Percentiles rank a stretch among this genome's conserved stretches.
phyloP scores from a whole-genome alignment of 140 eudicot genomes.

The Oenanthe javanica region DNA sequence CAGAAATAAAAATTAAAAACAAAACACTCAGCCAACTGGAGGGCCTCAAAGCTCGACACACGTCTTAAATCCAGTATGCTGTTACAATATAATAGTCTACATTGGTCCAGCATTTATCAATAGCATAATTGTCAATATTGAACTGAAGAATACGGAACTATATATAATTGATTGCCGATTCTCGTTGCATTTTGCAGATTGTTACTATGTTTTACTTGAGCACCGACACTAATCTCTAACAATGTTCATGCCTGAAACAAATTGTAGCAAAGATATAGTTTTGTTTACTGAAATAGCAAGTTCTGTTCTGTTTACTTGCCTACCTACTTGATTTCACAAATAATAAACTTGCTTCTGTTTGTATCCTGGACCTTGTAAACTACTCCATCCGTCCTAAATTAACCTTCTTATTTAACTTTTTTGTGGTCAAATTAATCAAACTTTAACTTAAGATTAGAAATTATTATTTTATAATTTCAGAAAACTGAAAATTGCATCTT shows the following conservation, averaged over 20 bases:
- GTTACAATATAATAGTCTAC: background rate
- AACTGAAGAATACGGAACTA: background rate
- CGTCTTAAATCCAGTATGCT: slow-evolving; percentile 19
- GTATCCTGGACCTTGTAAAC: background rate
- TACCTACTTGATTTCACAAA: background rate
- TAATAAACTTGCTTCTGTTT: background rate
- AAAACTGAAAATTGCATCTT: too few relatives aligned
- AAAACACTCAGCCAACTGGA: slow-evolving; percentile 33
- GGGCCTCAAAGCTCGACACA: slow-evolving; percentile 62
- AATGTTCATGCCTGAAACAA: background rate
- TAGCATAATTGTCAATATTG: background rate
- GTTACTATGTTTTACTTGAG: background rate
- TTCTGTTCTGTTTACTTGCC: background rate
- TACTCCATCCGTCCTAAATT: too few relatives aligned
- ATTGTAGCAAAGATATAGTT: background rate
- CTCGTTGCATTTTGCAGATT: background rate
- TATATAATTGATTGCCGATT: background rate
- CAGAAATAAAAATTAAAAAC: background rate
- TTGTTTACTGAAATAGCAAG: background rate
- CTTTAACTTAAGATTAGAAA: too few relatives aligned
- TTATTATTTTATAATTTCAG: too few relatives aligned
- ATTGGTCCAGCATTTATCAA: background rate
- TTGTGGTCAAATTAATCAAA: too few relatives aligned
- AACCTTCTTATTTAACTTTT: too few relatives aligned
- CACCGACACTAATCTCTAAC: background rate